Evolutionary conservation across 805 yeast genomes (phyloP).

Genomic region (Candida easanensis): DNA sequence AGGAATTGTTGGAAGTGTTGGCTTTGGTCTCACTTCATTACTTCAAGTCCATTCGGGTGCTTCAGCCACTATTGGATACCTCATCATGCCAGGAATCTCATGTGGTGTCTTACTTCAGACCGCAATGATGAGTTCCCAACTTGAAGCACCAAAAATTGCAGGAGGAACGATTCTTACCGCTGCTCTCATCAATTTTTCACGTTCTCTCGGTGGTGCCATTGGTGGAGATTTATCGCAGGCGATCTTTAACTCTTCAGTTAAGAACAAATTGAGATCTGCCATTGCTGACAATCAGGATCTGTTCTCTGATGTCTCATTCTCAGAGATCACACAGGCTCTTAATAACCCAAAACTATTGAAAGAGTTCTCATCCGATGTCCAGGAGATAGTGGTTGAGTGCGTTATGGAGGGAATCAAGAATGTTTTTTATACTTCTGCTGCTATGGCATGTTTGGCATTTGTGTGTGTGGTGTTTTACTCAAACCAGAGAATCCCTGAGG

Average conservation of each 20-base stretch:
- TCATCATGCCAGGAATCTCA: conserved; percentile 37
- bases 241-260: conserved; percentile 33
- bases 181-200: conserved; percentile 38
- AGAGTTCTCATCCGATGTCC: conserved; percentile 4
- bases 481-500: conserved; percentile 38
- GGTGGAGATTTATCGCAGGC: conserved; percentile 37
- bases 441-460: conserved; percentile 32
- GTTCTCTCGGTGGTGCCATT: conserved; percentile 42
- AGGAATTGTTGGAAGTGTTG: conserved; percentile 30
- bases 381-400: conserved; percentile 14
- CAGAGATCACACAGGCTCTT: not conserved
- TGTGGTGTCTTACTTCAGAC: conserved; percentile 36
- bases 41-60: conserved; percentile 30
- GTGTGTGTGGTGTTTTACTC: conserved; percentile 37
- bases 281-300: not conserved
- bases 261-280: conserved; percentile 15
- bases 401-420: conserved; percentile 38
- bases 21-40: conserved; percentile 34
- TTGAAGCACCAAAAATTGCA: conserved; percentile 45
- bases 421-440: conserved; percentile 41
- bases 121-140: conserved; percentile 30
- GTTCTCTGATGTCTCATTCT: conserved; percentile 1
- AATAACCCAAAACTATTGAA: conserved; percentile 5
- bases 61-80: conserved; percentile 33
- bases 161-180: conserved; percentile 47